Evolutionary conservation across 441 rosid species (phyloP), one percentile per base, ranked within the genome.

Genomic region (Erodium chrysanthum): DNA sequence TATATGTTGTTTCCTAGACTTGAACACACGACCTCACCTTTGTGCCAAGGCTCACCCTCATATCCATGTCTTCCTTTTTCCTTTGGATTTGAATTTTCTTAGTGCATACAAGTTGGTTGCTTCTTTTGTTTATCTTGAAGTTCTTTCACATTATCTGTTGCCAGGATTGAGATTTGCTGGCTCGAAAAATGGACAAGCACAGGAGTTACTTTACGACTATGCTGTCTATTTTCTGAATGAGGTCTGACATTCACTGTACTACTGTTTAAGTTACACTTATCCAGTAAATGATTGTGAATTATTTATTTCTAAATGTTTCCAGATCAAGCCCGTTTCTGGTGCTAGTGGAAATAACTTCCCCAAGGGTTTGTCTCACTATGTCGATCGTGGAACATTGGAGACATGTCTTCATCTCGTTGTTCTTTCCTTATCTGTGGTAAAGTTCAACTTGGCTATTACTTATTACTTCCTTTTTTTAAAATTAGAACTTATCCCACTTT

Each of bases 81-180:
- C 40, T 64, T 8, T 7, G 9, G 35, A 61, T 68, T 50, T 68
- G 29, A 21, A 17, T 52, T 12, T 15, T 31, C 46, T 48, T 33
- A 66, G 11, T 12, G 44, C 64, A 64, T 54, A 25, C 40, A 33
- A 59, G 31, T 27, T 64, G 15, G 59, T 18, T 40, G 17, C 42
- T 29, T 68, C 20, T 35, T 62, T 21, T 17, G 18, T 11, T 27
- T 52, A 31, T 67, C 14, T 27, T 35, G 40, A 66, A 1, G 35
- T 61, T 71, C 11, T 76, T 48, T 33, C 21, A 71, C 65, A 9
- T 72, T 74, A 33, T 54, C 67, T 73, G 54, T 80, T 65, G 74
- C 46, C 94, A 95, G 97, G 97, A 52, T 79, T 95, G 80, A 90
- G 89, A 75, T 95, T 87, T 82, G 97, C 97, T 73, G 99, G 97